Evolutionary conservation across 176 grass and related monocot species (phyloP).

Genomic region (Oryza brachyantha): DNA sequence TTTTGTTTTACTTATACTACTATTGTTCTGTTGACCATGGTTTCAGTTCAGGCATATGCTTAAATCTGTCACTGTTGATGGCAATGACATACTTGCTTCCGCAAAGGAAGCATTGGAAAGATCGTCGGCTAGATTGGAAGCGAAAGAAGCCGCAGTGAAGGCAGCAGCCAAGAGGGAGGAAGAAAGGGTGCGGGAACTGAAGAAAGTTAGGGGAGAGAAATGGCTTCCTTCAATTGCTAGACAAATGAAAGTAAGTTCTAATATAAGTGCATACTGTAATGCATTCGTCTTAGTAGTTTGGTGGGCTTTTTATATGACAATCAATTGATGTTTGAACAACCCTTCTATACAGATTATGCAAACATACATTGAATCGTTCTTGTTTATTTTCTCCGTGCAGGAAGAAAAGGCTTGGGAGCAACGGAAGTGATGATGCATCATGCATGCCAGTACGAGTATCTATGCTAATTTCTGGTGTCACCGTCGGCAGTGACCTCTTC

Average conservation of each 20-base stretch:
- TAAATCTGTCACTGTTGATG: slow-evolving; percentile 62
- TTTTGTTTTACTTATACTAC: slow-evolving; percentile 1
- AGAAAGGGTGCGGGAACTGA: slow-evolving; percentile 71
- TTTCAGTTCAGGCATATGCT: slow-evolving; percentile 84
- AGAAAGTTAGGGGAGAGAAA: slow-evolving; percentile 86
- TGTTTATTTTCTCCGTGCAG: slow-evolving; percentile 4
- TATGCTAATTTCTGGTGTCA: background rate
- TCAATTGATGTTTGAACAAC: background rate
- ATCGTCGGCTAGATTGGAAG: slow-evolving; percentile 70
- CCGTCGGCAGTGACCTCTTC: background rate
- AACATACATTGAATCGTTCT: background rate
- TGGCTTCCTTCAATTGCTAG: slow-evolving; percentile 97
- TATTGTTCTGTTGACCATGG: background rate
- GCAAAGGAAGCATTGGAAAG: slow-evolving; percentile 60
- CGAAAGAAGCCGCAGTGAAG: slow-evolving; percentile 66
- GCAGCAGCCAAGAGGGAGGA: slow-evolving; percentile 74
- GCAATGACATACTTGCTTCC: slow-evolving; percentile 57
- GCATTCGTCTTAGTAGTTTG: background rate
- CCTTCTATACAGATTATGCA: background rate
- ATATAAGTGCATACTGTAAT: background rate
- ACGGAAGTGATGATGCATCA: background rate
- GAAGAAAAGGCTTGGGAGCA: slow-evolving; percentile 39
- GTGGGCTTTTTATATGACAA: background rate
- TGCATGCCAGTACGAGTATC: background rate
- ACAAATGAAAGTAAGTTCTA: slow-evolving; percentile 60